Evolutionary conservation across 2,329 filamentous ascomycete species (phyloP), one percentile per base, ranked within the genome.

Genomic region (Colletotrichum tropicale): DNA sequence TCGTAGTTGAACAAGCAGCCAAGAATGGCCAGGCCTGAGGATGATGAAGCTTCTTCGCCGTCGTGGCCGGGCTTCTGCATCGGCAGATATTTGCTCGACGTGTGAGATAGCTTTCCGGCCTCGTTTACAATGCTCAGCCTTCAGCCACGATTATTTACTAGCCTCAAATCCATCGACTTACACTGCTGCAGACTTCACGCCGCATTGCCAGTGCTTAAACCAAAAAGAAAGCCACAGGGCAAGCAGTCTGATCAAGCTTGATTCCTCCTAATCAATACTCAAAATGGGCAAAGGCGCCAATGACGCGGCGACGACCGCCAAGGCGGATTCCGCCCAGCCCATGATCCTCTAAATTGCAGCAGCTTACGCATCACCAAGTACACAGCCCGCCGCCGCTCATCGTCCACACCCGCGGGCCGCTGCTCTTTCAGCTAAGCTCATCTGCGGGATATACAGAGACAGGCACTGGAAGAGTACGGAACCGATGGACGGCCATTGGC

Each of bases 41-140:
- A 71, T 71, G 52, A 74, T 70, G 68, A 71, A 48, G 67, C 36
- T 34, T 71, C 13, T 52, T 70, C 66, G 66, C 32, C 56, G 64
- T 58, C 43, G 56, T 30, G 30, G 24, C 16, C 18, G n/a, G 60
- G 43, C 18, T 48, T 38, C 8, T 30, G 28, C n/a, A 58, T 2
- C 7, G 43, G 43, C n/a, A 21, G 12, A 21, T 52, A 12, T 48
- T 48, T 48, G 38, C 9, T 12, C n/a, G 1, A 43, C 9, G 18
- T 48, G 18, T n/a, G 5, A 10, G 38, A 48, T 48, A 18, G 18
- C n/a, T n/a, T 48, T 48, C 0, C 18, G 38, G 38, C 38, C 9
- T 48, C 36, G 6, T 48, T 48, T n/a, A 48, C 38, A 48, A 48
- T 48, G 38, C 3, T 48, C 18, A 12, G 8, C 12, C 15, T 32